These are phyloP conservation scores for Phytopythium oedochilum DNA, from an alignment of 352 stramenopile species.

Conservation along the genomic window DNA sequence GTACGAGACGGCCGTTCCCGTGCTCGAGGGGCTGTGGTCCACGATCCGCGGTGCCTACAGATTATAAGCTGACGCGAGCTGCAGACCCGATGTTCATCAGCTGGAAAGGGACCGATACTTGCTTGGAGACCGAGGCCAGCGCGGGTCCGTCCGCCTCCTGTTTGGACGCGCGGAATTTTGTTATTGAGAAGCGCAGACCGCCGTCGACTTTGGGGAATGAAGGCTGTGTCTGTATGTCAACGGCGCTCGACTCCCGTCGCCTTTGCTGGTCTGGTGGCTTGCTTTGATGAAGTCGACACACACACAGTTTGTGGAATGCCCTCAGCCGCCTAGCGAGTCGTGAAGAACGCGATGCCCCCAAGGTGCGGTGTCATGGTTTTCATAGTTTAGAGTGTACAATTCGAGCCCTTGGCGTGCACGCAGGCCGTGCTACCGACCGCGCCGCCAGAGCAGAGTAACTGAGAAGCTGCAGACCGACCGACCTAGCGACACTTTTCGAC, in stretches of 20 bases:
- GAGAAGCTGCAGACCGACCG: not conserved
- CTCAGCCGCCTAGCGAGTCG: no score
- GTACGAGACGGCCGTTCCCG: constrained; percentile 19
- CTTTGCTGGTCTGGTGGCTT: not conserved
- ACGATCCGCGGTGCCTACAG: constrained; percentile 47
- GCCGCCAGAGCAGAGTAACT: not conserved
- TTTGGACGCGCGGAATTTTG: constrained; percentile 2
- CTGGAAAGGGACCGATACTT: not conserved
- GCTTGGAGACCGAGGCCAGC: not conserved
- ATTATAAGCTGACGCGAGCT: constrained; percentile 16
- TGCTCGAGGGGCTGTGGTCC: constrained; percentile 27
- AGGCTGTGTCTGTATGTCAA: not conserved
- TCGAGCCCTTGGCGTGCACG: not conserved
- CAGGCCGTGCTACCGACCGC: not conserved
- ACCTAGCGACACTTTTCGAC: not conserved
- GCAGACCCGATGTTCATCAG: not conserved
- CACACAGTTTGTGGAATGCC: no score
- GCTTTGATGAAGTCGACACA: not conserved
- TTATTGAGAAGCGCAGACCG: not conserved
- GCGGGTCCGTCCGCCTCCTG: not conserved
- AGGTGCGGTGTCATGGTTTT: not conserved
- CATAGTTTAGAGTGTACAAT: constrained; percentile 9
- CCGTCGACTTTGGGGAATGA: not conserved
- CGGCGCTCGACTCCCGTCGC: not conserved
- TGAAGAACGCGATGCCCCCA: no score